phyloP scores from a whole-genome alignment of 2,329 filamentous ascomycete species.

The Colletotrichum costaricense region DNA sequence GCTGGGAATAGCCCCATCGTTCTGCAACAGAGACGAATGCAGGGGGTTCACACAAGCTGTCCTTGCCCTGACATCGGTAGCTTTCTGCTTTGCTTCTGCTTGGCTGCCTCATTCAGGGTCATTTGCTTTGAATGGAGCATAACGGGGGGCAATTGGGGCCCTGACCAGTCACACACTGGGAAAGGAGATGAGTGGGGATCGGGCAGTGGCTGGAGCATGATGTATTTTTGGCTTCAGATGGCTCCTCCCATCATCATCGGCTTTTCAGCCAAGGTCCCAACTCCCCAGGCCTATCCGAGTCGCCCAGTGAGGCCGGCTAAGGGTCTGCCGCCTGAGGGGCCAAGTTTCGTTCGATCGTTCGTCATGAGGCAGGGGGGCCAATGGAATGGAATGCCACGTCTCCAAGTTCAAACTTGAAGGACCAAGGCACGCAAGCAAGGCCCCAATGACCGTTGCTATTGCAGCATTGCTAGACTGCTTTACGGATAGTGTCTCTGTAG shows the following conservation, averaged over 20 bases:
- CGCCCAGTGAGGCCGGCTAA: background rate
- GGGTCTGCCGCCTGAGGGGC: background rate
- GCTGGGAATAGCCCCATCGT: conserved; percentile 23
- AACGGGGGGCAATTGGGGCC: conserved; percentile 6
- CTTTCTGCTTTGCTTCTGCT: conserved; percentile 21
- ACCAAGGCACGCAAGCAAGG: background rate
- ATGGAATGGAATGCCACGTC: conserved; percentile 24
- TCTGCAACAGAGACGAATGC: conserved; percentile 36
- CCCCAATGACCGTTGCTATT: background rate
- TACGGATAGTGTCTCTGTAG: background rate
- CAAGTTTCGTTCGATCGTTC: background rate
- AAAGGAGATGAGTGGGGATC: background rate
- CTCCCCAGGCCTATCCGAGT: background rate
- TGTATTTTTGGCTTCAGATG: conserved; percentile 35
- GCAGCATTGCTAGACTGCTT: background rate
- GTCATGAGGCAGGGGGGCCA: conserved; percentile 7
- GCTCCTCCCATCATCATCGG: conserved; percentile 9
- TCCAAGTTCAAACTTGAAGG: background rate
- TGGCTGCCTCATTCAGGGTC: conserved; percentile 34
- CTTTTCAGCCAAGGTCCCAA: background rate
- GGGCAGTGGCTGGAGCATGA: conserved; percentile 26
- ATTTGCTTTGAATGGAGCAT: conserved; percentile 31
- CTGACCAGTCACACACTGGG: conserved; percentile 16
- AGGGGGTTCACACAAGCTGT: conserved; percentile 27
- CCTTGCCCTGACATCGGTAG: background rate